Base-by-base conservation (phyloP, 2,329 filamentous ascomycete genomes). In the Raffaelea ambrosiae region DNA sequence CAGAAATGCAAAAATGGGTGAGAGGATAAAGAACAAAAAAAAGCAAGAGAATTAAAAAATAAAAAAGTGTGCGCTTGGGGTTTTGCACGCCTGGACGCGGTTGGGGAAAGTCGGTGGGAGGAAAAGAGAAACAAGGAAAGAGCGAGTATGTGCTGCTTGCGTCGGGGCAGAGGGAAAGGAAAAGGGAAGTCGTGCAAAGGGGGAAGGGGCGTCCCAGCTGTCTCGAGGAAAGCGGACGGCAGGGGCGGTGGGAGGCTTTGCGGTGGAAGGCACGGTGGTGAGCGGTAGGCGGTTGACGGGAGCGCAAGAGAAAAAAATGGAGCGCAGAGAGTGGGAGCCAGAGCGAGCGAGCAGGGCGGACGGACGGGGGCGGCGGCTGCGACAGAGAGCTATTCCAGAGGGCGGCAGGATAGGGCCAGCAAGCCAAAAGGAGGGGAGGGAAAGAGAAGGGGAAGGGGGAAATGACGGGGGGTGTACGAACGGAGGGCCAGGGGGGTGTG, bases 271-370 rank as follows among this genome's bases (percentile, higher is more conserved):
- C 43, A 23, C 49, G 51, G 44, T 51, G 45, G 47, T 48, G 47
- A 44, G 52, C 46, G 51, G 52, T 50, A 46, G 51, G 51, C 51
- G 49, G 54, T 54, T 49, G 48, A 54, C 53, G 53, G 54, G 52
- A 51, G 49, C 5, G 35, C 9, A 33, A 33, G 46, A 39, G 23
- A 46, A 47, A 48, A 48, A 51, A 49, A 40, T 46, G 42, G 18
- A 44, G 40, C 18, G 20, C 16, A 40, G 38, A n/a, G 16, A 39
- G 36, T 41, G 44, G 45, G 38, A 29, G 42, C 40, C 43, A 35
- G 40, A 51, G 40, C 23, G 26, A 42, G 23, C 26, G 43, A 48
- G 31, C 20, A 38, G 7, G 36, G 41, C 38, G 44, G 45, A 44
- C 48, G 50, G 51, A 46, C 48, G 48, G 49, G 46, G 49, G 44